Evolutionary conservation across 495 filamentous ascomycete genomes (phyloP), one percentile per base, ranked within the genome.

Genomic region (Daldinia vernicosa): DNA sequence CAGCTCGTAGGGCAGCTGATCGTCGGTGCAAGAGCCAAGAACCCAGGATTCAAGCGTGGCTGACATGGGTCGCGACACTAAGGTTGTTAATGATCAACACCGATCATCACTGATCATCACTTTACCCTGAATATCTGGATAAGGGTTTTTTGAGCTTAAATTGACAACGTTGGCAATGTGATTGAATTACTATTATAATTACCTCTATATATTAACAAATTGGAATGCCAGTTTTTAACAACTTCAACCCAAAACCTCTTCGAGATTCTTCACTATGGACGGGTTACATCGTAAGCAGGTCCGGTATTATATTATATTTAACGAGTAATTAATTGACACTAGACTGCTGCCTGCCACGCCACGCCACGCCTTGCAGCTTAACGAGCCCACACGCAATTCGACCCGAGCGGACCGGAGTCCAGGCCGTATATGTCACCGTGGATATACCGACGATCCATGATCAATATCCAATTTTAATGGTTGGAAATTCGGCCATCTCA

Each of bases 231-330:
- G 12, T 14, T 35, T 35, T 35, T 35, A 1, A 4, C 11, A 4
- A 35, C 12, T 35, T 35, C 12, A 35, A 14, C 14, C 33, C n/a
- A 19, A 45, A 17, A 45, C 0, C 15, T 17, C 40, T 45, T 17
- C 15, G 24, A 47, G 9, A 22, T 22, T 47, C 19, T 22, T 47
- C 19, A 2, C 19, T 12, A 57, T 43, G 17, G 57, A 28, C 57
- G 55, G 68, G 68, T 71, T 66, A 35, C 63, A 71, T 66, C 30
- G n/a, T 66, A 57, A 66, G 68, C 40, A 71, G 53, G 37, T 58
- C 61, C 39, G 22, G 39, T 40, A 63, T 58, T 63, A 15, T 52
- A 57, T 43, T 43, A 7, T 53, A 57, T 51, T 67, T 66, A 47
- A 53, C 69, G 58, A 63, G 63, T 67, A 63, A 58, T 66, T 63